Conservation (phyloP, 2,329 filamentous ascomycete species). For the Alternaria angustiovoidea region DNA sequence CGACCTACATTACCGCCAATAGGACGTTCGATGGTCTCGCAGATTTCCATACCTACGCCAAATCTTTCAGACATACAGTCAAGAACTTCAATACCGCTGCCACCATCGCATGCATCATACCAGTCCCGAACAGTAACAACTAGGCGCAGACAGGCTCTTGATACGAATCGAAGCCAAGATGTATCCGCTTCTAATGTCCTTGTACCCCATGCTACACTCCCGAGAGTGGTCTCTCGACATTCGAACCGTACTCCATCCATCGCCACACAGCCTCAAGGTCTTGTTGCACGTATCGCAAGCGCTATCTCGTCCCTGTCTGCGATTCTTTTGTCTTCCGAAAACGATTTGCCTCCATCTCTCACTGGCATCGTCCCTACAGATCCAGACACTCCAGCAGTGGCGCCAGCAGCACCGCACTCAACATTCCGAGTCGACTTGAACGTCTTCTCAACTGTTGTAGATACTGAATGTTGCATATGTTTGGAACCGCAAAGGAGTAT, state of each 20-base stretch:
- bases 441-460: conserved; percentile 1
- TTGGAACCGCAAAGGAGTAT: conserved; percentile 5
- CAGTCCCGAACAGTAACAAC: background rate
- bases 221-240: background rate
- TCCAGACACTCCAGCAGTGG: background rate
- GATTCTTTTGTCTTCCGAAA: background rate
- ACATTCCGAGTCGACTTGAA: background rate
- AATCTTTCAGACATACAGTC: background rate
- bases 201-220: background rate
- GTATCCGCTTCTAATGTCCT: background rate
- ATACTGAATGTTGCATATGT: conserved; percentile 11
- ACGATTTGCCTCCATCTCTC: background rate
- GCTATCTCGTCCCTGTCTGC: conserved; percentile 3
- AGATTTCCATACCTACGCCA: too few species aligned
- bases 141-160: background rate
- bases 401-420: background rate
- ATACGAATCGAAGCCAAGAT: background rate
- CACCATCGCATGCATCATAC: background rate
- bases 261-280: background rate
- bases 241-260: background rate
- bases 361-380: background rate
- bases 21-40: background rate
- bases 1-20: background rate
- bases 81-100: background rate
- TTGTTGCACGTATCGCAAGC: conserved; percentile 1